phyloP scores from a whole-genome alignment of 2,329 filamentous ascomycete genomes.

The Alternaria conjuncta region DNA sequence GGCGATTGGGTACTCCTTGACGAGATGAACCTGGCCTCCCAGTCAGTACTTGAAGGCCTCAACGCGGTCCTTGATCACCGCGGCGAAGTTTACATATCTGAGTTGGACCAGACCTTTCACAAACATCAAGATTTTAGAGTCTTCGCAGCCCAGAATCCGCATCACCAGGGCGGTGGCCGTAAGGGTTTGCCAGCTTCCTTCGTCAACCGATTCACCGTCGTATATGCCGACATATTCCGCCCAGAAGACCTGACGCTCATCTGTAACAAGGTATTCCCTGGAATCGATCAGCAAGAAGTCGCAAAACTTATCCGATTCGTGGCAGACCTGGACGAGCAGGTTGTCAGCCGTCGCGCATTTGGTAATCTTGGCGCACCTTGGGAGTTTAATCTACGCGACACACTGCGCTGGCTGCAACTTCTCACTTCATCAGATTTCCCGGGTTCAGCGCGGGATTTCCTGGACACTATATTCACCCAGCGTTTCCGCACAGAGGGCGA shows the following conservation, averaged over 20 bases:
- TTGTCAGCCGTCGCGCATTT: constrained; percentile 63
- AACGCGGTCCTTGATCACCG: constrained; percentile 97
- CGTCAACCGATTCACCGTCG: constrained; percentile 96
- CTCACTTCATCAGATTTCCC: constrained; percentile 65
- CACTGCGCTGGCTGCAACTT: constrained; percentile 83
- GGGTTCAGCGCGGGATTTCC: constrained; percentile 72
- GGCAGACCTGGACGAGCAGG: constrained; percentile 75
- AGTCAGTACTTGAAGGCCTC: constrained; percentile 92
- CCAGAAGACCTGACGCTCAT: constrained; percentile 82
- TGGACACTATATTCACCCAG: constrained; percentile 83
- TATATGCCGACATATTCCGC: constrained; percentile 91
- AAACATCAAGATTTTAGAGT: constrained; percentile 89
- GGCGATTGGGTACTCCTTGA: constrained; percentile 97
- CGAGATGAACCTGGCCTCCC: constrained; percentile 98
- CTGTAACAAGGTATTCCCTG: constrained; percentile 76
- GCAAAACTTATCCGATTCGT: constrained; percentile 78
- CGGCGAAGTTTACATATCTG: constrained; percentile 93
- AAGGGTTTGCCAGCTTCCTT: constrained; percentile 96
- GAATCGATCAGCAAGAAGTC: constrained; percentile 65
- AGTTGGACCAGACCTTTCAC: constrained; percentile 92
- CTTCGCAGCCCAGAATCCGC: constrained; percentile 96
- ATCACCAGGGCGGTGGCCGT: constrained; percentile 93
- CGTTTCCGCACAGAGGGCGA: constrained; percentile 81
- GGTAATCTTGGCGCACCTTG: constrained; percentile 75
- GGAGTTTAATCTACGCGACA: constrained; percentile 95